phyloP scores from a whole-genome alignment of 306 rosid species.

The Cicer bijugum region DNA sequence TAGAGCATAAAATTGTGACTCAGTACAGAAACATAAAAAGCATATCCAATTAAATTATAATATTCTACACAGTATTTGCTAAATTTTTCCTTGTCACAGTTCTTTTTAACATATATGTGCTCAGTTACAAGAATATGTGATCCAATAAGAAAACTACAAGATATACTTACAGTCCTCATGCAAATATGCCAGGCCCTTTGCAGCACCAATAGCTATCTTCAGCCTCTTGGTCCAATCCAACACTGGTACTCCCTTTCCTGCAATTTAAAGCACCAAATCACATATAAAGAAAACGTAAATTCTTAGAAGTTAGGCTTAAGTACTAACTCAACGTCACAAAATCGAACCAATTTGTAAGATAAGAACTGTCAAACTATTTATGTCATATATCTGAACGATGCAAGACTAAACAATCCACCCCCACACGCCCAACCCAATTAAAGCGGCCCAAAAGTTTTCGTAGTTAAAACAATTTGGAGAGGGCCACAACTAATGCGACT shows the following conservation, averaged over 20 bases:
- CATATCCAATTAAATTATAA: too few relatives aligned
- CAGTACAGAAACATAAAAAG: too few relatives aligned
- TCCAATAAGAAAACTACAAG: slow-evolving; percentile 24
- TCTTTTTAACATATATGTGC: too few relatives aligned
- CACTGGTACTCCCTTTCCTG: slow-evolving; percentile 70
- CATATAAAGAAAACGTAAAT: neutral
- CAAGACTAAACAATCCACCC: neutral
- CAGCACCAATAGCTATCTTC: slow-evolving; percentile 87
- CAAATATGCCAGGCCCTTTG: slow-evolving; percentile 88
- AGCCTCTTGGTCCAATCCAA: slow-evolving; percentile 81
- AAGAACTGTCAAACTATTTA: neutral
- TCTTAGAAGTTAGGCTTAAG: neutral
- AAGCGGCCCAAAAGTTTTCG: too few relatives aligned
- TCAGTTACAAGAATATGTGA: too few relatives aligned
- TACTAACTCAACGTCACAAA: neutral
- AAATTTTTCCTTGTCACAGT: too few relatives aligned
- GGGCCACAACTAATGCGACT: neutral
- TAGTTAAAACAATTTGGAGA: too few relatives aligned
- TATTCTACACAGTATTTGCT: too few relatives aligned
- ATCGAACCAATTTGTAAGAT: neutral
- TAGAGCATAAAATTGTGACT: too few relatives aligned
- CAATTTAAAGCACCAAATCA: slow-evolving; percentile 37
- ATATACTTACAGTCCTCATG: slow-evolving; percentile 89
- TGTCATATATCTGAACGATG: neutral
- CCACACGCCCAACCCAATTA: neutral